Base-by-base conservation (phyloP, 1,284 basidiomycete species). In the Ustilago nuda region DNA sequence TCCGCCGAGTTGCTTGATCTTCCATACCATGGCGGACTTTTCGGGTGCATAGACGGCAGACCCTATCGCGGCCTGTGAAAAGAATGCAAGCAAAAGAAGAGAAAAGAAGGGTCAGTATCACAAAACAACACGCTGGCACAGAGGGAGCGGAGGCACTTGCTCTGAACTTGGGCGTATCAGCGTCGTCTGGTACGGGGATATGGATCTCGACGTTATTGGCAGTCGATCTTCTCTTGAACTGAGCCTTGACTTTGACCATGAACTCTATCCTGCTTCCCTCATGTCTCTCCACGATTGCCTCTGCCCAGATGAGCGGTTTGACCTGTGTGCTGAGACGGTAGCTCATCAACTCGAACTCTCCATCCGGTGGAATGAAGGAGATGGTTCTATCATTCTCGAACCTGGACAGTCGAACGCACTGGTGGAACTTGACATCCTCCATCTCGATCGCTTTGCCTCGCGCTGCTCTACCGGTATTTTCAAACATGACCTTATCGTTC, bases 401-500 rank as follows among this genome's bases (percentile, higher is more conserved):
- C 15, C 96, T 91, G 8, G 95, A 93, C n/a, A 99, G 89, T n/a
- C 97, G 93, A 15, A 99, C 97, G 85, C 97, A 99, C 89, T 99
- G 97, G 86, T 99, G 97, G 88, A 99, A 99, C 86, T 98, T 98
- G 88, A 98, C 94, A 85, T 99, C 97, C 87, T 99, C 97, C 94
- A 99, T 98, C 87, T 99, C 97, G 83, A 99, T 97, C 4, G 95
- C 92, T 87, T 99, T 99, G 7, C 97, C 97, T 23, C 96, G 91
- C 2, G 96, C 92, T 33, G 95, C 94, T 82, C 96, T 89, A 12
- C 97, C 96, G 3, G 95, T 99, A 80, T 90, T 94, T 87, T 99
- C 96, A 82, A 99, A 98, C 95, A 98, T 98, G 86, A 98, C 95
- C 88, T 99, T 99, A 88, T 99, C 97, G 87, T 99, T 99, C 65